Base-by-base conservation (phyloP, 768 basidiomycete genomes). In the Tulasnella calospora region DNA sequence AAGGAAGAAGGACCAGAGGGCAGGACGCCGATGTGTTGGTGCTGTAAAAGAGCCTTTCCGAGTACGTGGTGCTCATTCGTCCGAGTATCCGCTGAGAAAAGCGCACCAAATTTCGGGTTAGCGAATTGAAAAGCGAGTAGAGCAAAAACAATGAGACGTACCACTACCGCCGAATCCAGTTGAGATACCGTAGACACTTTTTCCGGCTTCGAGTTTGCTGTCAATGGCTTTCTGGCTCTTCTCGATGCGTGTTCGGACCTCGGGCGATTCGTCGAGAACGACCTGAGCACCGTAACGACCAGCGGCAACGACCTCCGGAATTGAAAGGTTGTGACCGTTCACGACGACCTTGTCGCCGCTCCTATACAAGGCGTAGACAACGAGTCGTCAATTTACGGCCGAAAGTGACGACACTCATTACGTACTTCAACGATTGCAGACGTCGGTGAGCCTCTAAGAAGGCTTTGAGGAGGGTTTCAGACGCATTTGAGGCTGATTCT, bases 121-220 rank as follows among this genome's bases (percentile, higher is more conserved):
- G 67, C n/a, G 27, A 57, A n/a, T 71, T 40, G 13, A 5, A 73
- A 67, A 21, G 44, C 35, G 86, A 61, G 19, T 36, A 27, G 70
- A 10, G 12, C 15, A 19, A 55, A 67, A 19, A 79, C 51, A 21
- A 46, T 74, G 55, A 70, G 19, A 76, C 84, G 67, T 78, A 86
- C 92, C 91, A 81, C 91, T 92, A n/a, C 94, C 94, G 55, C 94
- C 94, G 81, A 94, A 96, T 70, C 94, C 94, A 6, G 92, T 93
- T 71, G 92, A 92, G 57, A 95, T 92, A 33, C 94, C 94, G 81
- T 96, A 96, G 27, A 96, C 88, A 80, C 91, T 92, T 74, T 89
- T 87, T 13, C 90, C 90, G 4, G 87, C 86, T 30, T 88, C 87
- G 51, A 95, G 87, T 83, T 94, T 94, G 81, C 87, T 87, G 30